Conservation (phyloP, 148 eudicot genomes). For the Linanthus parryae region DNA sequence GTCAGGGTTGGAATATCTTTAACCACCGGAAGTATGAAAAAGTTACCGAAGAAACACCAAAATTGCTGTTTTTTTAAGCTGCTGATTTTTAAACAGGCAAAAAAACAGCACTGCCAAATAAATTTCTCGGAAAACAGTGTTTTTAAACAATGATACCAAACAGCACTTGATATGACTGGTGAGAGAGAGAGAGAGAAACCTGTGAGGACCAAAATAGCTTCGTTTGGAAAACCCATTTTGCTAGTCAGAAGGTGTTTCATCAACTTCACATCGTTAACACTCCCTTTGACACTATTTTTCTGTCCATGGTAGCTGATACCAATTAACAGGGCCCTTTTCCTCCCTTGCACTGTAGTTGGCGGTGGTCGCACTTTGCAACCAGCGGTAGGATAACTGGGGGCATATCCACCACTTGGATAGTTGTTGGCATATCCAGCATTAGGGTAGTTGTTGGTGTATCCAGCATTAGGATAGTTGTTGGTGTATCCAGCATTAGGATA, state of each 20-base stretch:
- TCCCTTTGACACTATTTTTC: conserved; percentile 25
- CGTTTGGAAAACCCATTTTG: conserved; percentile 23
- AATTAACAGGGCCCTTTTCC: conserved; percentile 35
- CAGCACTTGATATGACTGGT: conserved; percentile 5
- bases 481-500: too few relatives aligned
- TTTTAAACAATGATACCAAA: too few relatives aligned
- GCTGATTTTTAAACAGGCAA: too few relatives aligned
- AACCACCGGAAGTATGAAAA: too few relatives aligned
- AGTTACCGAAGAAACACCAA: too few relatives aligned
- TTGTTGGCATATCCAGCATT: background rate
- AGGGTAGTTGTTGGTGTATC: too few relatives aligned
- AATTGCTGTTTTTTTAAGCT: too few relatives aligned
- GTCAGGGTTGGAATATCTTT: too few relatives aligned
- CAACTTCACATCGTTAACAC: conserved; percentile 25
- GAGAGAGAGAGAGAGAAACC: too few relatives aligned
- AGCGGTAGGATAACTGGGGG: conserved; percentile 6
- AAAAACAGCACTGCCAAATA: too few relatives aligned
- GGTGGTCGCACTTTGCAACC: background rate
- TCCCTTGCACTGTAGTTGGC: conserved; percentile 7
- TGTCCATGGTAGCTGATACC: conserved; percentile 35
- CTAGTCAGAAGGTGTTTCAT: conserved; percentile 24
- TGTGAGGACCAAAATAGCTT: conserved; percentile 29
- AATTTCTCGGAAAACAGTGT: too few relatives aligned
- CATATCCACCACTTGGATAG: background rate
- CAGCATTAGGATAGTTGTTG: too few relatives aligned